Base-by-base conservation (phyloP, 1,284 basidiomycete species). In the Microbotryum intermedium region DNA sequence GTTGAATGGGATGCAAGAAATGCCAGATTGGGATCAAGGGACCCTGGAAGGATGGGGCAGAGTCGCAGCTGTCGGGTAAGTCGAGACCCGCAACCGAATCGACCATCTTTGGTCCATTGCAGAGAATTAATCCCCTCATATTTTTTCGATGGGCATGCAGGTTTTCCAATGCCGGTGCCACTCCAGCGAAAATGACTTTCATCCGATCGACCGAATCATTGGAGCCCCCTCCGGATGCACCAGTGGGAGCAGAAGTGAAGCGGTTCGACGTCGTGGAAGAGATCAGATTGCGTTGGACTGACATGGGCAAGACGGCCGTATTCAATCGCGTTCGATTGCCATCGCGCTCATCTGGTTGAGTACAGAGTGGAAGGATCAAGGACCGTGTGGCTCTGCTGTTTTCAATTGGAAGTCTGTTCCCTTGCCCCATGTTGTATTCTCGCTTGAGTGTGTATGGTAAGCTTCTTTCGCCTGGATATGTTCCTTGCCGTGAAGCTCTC, bases 281-380 rank as follows among this genome's bases (percentile, higher is more conserved):
- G 61, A 66, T 68, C 18, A 55, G 65, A 20, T 7, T 68, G n/a
- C 25, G 58, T 3, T 68, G 66, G 66, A 16, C 30, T 6, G 61
- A 66, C 58, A 23, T 68, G 57, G 58, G 59, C 50, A 61, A 61
- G 52, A 60, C 66, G 9, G 42, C 49, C 9, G 46, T 52, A 8
- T 66, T 68, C 25, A 50, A 25, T 44, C 55, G 66, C 2, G 58
- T 68, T 8, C 34, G 64, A 25, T 43, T 66, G 34, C 34, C 34
- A 16, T 11, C 34, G 11, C 34, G 34, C 18, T 39, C 2, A 39
- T 18, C 6, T 11, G 34, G 34, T 39, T 54, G 39, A 20, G 16
- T 9, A 11, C 13, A 48, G n/a, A 46, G 8, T 13, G 26, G 11
- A 16, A 13, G 26, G 21, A 48, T 13, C 13, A 23, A 21, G 46